A percentile compares a stretch with the other conserved stretches of the same genome.
phyloP scores from a whole-genome alignment of 441 rosid species.

The Raphanus hybrid region DNA sequence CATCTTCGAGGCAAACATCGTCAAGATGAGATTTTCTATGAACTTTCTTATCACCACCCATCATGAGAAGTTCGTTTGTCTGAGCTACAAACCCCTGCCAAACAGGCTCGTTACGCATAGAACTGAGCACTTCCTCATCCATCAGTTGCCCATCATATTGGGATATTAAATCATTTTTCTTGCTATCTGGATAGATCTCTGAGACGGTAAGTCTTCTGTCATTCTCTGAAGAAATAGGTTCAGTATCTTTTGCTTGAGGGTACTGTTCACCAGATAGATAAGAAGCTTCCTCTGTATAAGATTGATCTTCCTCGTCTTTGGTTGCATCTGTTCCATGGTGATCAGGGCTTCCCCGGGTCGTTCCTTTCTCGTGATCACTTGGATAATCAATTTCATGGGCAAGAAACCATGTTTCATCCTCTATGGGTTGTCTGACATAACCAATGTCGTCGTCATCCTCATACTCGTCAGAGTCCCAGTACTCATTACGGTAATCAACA shows the following conservation, averaged over 20 bases:
- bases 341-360: conserved; percentile 81
- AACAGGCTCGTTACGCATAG: conserved; percentile 83
- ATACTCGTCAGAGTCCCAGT: conserved; percentile 99
- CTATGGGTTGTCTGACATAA: conserved; percentile 95
- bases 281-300: conserved; percentile 94
- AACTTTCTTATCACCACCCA: conserved; percentile 70
- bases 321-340: conserved; percentile 65
- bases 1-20: conserved; percentile 76
- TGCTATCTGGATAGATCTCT: conserved; percentile 66
- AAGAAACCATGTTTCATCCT: conserved; percentile 97
- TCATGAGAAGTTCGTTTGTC: conserved; percentile 69
- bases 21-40: conserved; percentile 62
- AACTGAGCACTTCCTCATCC: conserved; percentile 81
- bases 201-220: conserved; percentile 66
- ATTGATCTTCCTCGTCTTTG: conserved; percentile 89
- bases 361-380: conserved; percentile 94
- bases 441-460: conserved; percentile 98
- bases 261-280: conserved; percentile 86
- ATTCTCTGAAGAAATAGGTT: conserved; percentile 71
- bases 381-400: conserved; percentile 99
- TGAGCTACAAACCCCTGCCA: conserved; percentile 98
- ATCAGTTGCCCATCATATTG: conserved; percentile 85
- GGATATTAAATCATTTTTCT: conserved; percentile 66
- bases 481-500: conserved; percentile 85
- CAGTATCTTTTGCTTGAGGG: conserved; percentile 67